These are phyloP conservation scores for Pleurotus citrinopileatus DNA, from an alignment of 768 basidiomycete species.

Conservation along the genomic window DNA sequence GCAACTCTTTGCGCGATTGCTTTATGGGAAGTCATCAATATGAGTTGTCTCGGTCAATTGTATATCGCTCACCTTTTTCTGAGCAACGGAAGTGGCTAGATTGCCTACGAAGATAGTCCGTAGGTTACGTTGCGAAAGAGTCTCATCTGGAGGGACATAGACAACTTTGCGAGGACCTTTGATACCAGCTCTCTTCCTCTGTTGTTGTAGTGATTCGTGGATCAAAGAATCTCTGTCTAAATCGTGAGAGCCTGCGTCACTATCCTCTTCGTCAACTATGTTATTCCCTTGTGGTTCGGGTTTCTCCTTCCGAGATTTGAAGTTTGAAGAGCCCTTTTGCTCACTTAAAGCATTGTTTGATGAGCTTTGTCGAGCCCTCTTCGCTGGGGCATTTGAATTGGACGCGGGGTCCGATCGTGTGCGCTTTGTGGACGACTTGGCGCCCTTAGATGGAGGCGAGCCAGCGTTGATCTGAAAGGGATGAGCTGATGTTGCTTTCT, in stretches of 20 bases:
- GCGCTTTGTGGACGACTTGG: background rate
- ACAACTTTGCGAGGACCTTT: conserved; percentile 33
- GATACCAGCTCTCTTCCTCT: conserved; percentile 24
- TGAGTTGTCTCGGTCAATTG: background rate
- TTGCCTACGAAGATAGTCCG: conserved; percentile 95
- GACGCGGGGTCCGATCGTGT: background rate
- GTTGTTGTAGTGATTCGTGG: conserved; percentile 59
- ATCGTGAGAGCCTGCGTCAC: conserved; percentile 24
- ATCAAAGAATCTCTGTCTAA: conserved; percentile 39
- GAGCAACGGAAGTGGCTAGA: conserved; percentile 71
- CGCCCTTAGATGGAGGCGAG: background rate
- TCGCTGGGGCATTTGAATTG: background rate
- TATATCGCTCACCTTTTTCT: conserved; percentile 59
- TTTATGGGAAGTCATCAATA: conserved; percentile 24
- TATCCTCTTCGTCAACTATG: conserved; percentile 21
- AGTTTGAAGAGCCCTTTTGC: too few species aligned
- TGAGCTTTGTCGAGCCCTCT: background rate
- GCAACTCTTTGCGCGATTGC: conserved; percentile 75
- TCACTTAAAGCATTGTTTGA: too few species aligned
- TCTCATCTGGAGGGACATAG: conserved; percentile 66
- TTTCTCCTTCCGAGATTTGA: too few species aligned
- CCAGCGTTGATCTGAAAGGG: background rate
- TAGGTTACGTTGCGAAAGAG: conserved; percentile 65
- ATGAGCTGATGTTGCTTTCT: background rate
- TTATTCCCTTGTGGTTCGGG: too few species aligned